Conservation (phyloP, 352 stramenopile genomes). For the Globisporangium recalcitrans region DNA sequence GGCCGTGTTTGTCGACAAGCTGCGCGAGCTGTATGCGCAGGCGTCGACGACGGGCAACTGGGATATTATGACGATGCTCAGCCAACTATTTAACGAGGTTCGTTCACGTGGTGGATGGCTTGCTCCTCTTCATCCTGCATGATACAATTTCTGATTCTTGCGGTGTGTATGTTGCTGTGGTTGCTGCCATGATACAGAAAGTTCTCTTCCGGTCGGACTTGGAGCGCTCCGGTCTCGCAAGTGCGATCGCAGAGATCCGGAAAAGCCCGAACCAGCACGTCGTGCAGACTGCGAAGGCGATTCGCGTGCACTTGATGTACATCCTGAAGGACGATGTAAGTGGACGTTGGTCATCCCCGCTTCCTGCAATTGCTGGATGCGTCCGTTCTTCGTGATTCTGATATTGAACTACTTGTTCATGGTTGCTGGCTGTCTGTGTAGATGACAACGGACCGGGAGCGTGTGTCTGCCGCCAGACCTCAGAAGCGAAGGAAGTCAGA, state of each 20-base stretch:
- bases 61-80: constrained; percentile 14
- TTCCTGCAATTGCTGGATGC: not conserved
- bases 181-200: constrained; percentile 1
- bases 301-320: constrained; percentile 20
- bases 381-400: not conserved
- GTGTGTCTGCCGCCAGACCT: not conserved
- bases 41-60: constrained; percentile 11
- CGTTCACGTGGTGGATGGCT: not conserved
- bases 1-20: constrained; percentile 8
- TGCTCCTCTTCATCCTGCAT: not conserved
- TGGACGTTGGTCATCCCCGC: not conserved
- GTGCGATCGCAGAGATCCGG: constrained; percentile 14
- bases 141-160: not conserved
- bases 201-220: constrained; percentile 12
- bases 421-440: not conserved
- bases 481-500: constrained; percentile 4
- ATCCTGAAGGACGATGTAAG: constrained; percentile 13
- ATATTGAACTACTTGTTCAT: not conserved
- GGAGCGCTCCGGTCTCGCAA: constrained; percentile 13
- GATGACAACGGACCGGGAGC: not conserved
- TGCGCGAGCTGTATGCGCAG: constrained; percentile 4
- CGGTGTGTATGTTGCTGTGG: not conserved
- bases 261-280: constrained; percentile 19
- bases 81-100: constrained; percentile 16
- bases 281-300: constrained; percentile 16